Evolutionary conservation across 768 basidiomycete species (phyloP).

Genomic region (Coprinopsis marcescibilis): DNA sequence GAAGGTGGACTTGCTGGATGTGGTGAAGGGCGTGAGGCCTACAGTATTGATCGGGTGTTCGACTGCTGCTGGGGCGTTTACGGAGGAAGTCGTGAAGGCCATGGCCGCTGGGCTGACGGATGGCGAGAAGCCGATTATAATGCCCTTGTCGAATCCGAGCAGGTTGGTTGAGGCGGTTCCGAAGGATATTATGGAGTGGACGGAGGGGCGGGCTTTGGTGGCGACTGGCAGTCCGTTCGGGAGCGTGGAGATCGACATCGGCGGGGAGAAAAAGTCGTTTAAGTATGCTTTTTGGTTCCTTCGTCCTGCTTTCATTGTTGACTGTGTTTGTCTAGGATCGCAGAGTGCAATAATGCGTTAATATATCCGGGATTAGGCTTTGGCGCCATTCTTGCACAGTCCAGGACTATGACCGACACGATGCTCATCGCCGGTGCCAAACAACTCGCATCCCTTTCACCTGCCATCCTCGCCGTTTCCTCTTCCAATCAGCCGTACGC

Average conservation of each 20-base stretch:
- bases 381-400: constrained; percentile 66
- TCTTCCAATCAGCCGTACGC: constrained; percentile 40
- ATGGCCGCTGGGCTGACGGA: constrained; percentile 41
- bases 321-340: constrained; percentile 40
- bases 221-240: constrained; percentile 86
- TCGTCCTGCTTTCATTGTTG: background rate
- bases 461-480: constrained; percentile 44
- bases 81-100: constrained; percentile 58
- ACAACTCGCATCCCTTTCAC: constrained; percentile 70
- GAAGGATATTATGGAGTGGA: constrained; percentile 70
- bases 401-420: constrained; percentile 63
- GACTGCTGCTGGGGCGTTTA: constrained; percentile 73
- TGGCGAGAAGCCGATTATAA: constrained; percentile 65
- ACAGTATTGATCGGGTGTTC: constrained; percentile 85
- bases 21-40: constrained; percentile 66
- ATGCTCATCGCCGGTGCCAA: constrained; percentile 84
- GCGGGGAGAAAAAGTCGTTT: constrained; percentile 52
- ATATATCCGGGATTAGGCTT: constrained; percentile 86
- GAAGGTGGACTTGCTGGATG: constrained; percentile 54
- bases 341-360: constrained; percentile 74
- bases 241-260: constrained; percentile 53
- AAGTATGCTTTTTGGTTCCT: constrained; percentile 35
- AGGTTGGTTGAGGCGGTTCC: constrained; percentile 70
- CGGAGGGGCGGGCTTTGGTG: constrained; percentile 69
- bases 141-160: constrained; percentile 82